phyloP scores from a whole-genome alignment of 768 basidiomycete species.

The Boletus reticuloceps region DNA sequence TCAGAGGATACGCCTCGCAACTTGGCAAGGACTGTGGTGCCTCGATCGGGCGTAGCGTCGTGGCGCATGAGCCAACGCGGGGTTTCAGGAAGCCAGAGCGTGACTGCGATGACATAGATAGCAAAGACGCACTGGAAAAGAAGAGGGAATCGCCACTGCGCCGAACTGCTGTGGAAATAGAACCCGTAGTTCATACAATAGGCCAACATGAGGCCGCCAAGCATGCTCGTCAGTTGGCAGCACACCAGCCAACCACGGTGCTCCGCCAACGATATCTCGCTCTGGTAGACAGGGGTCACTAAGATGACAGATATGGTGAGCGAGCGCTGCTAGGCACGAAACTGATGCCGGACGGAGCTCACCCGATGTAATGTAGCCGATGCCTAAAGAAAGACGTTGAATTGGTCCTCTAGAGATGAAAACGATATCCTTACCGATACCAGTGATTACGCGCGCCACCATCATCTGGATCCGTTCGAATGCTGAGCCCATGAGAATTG shows the following conservation, averaged over 20 bases:
- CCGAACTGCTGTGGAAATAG: neutral
- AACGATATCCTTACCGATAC: neutral
- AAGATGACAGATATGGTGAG: neutral
- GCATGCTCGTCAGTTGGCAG: neutral
- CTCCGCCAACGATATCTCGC: neutral
- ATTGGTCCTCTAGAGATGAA: neutral
- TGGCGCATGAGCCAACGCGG: neutral
- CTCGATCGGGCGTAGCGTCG: neutral
- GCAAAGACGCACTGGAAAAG: neutral
- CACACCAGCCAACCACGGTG: neutral
- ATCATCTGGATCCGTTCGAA: neutral
- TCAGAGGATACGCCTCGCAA: neutral
- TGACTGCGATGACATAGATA: neutral
- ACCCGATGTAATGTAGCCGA: neutral
- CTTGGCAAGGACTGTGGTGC: neutral
- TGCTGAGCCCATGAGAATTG: neutral
- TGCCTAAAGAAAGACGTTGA: neutral
- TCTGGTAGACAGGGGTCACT: neutral
- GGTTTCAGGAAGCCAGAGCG: neutral
- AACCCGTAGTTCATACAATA: neutral
- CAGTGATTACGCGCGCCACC: neutral
- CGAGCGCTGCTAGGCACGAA: neutral
- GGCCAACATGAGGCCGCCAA: neutral
- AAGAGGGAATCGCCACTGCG: neutral
- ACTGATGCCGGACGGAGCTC: neutral